Evolutionary conservation across 805 yeast genomes (phyloP), one percentile per base, ranked within the genome.

Genomic region (Lipomyces orientalis): DNA sequence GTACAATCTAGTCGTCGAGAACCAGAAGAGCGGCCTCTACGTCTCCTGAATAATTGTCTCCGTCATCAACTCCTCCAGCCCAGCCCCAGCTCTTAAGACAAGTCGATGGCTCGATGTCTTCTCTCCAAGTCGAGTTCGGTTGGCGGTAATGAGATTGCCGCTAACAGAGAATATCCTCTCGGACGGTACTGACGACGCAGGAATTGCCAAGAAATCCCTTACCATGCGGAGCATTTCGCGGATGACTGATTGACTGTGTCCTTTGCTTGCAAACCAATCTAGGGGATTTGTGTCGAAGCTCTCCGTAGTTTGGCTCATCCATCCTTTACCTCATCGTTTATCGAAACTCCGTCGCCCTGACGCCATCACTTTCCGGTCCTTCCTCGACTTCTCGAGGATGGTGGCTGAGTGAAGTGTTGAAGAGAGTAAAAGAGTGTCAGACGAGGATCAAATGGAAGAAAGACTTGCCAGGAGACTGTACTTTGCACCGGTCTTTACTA

Each of bases 141-240:
- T 39, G n/a, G 49, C 49, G 49, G 49, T 39, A 39, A 39, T 39
- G 31, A n/a, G 54, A 51, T 51, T 51, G 54, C 29, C 54, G 54
- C 54, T 51, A 51, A 51, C 54, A 51, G 54, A 51, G 54, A 51
- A 51, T 51, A 51, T 14, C 54, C 54, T 51, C 54, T 51, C 54
- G 29, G 54, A 51, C 12, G 10, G 54, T n/a, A 51, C 54, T 51
- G 54, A 51, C 29, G 54, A 16, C 14, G 29, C 2, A 51, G 29
- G 54, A 51, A 51, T 51, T 51, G 54, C 54, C 54, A 51, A 29
- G 54, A n/a, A n/a, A 51, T 49, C 54, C 12, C 25, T 22, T 51
- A 31, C 54, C 29, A 51, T 51, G 54, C 14, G 54, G 54, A 51
- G 31, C 54, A 51, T 16, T 51, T n/a, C 54, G 54, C 54, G 54